These are phyloP conservation scores for Inga laurina DNA, from an alignment of 306 rosid genomes.

Conservation along the genomic window DNA sequence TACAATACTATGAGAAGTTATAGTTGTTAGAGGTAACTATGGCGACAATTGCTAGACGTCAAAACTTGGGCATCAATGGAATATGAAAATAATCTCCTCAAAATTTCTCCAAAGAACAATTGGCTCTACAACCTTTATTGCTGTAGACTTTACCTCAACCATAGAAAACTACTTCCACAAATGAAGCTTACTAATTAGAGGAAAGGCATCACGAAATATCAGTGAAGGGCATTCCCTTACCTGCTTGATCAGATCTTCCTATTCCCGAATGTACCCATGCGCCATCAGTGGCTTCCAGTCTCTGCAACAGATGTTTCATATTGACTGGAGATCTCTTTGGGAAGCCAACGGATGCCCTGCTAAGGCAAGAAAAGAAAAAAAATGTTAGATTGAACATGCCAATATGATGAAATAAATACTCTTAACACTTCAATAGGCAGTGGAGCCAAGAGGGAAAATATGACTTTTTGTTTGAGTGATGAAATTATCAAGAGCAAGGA, in stretches of 20 bases:
- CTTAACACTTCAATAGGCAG: not conserved
- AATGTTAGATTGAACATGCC: constrained; percentile 20
- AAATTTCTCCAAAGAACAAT: constrained; percentile 29
- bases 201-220: constrained; percentile 14
- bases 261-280: constrained; percentile 8
- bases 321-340: constrained; percentile 28
- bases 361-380: constrained; percentile 16
- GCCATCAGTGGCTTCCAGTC: constrained; percentile 27
- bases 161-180: constrained; percentile 14
- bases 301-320: constrained; percentile 28
- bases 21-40: not conserved
- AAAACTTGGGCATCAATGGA: constrained; percentile 24
- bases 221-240: constrained; percentile 19
- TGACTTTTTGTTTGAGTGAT: not conserved
- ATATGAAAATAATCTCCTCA: constrained; percentile 17
- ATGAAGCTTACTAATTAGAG: constrained; percentile 21
- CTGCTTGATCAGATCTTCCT: constrained; percentile 34
- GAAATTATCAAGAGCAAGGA: not conserved
- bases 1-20: not conserved
- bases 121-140: constrained; percentile 9
- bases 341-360: constrained; percentile 46
- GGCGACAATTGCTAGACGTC: constrained; percentile 2
- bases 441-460: not conserved
- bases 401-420: constrained; percentile 15
- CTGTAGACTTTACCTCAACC: constrained; percentile 17